Evolutionary conservation across 192 early-diverging fungal genomes (phyloP), one percentile per base, ranked within the genome.

Genomic region (Glomus cerebriforme): DNA sequence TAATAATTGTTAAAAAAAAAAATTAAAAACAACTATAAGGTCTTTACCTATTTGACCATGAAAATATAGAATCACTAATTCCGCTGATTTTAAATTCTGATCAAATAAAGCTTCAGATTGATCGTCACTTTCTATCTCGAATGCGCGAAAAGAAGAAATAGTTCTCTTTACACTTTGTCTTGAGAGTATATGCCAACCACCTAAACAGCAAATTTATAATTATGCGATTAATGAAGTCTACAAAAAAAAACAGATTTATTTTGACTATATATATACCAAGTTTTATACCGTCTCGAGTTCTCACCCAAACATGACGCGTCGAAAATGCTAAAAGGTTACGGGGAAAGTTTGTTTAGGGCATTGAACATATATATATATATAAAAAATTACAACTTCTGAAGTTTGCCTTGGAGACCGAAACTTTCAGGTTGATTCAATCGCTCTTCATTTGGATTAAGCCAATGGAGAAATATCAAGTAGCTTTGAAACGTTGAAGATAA

Each of bases 11-110:
- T 15, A 7, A 64, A 39, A 5, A 19, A 15, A 31, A 1, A n/a
- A 35, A 22, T 22, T 35, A 3, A 31, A 7, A n/a, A n/a, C n/a
- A n/a, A n/a, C n/a, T n/a, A n/a, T n/a, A n/a, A n/a, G 37, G 26
- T 13, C 32, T 71, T 24, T 81, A 83, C 82, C 80, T 17, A 81
- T 72, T 76, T 83, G 82, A 24, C 82, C 82, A 43, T 83, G 82
- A 29, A 83, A 83, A 45, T 83, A 83, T 32, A 83, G 72, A 27
- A 83, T 69, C 1, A 81, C 80, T 24, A 34, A 76, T 0, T 83
- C 78, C 10, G 82, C 79, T 13, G 43, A 63, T 19, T 71, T 65
- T 0, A 83, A 35, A 4, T 78, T 62, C 1, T 76, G 62, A 31
- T 83, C 82, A 66, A 81, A 83, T 12, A 83, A 72, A 17, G 47